These are phyloP conservation scores for Alternaria ventricosa DNA, from an alignment of 2,329 filamentous ascomycete species.

Conservation along the genomic window DNA sequence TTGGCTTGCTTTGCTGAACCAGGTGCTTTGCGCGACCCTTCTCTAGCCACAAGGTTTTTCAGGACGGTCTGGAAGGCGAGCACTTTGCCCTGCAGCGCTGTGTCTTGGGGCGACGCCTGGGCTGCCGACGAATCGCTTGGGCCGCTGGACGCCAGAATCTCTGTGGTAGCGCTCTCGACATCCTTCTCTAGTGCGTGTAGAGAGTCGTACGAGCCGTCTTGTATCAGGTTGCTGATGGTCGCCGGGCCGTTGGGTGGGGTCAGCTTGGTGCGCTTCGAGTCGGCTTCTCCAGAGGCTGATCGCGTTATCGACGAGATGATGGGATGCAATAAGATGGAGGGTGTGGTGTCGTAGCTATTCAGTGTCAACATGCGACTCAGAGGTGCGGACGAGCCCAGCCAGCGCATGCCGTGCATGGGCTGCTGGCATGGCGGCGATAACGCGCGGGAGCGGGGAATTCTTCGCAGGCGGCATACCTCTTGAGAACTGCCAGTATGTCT, in stretches of 20 bases:
- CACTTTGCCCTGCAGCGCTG: conserved; percentile 35
- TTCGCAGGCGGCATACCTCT: conserved; percentile 39
- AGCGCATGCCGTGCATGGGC: neutral
- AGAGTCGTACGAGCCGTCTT: conserved; percentile 48
- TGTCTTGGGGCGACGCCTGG: conserved; percentile 47
- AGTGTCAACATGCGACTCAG: conserved; percentile 17
- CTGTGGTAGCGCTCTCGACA: conserved; percentile 49
- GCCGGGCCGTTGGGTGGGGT: conserved; percentile 39
- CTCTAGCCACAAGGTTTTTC: conserved; percentile 37
- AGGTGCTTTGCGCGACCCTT: conserved; percentile 32
- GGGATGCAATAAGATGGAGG: conserved; percentile 54
- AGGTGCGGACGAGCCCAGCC: neutral
- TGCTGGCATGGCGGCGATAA: neutral
- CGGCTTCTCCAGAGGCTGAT: conserved; percentile 48
- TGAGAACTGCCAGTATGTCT: conserved; percentile 52
- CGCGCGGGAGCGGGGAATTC: neutral
- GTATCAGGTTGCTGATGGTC: conserved; percentile 49
- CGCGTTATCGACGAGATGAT: conserved; percentile 39
- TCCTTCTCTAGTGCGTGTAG: conserved; percentile 53
- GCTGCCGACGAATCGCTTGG: conserved; percentile 20
- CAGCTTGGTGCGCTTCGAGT: conserved; percentile 55
- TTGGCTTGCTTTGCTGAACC: conserved; percentile 9
- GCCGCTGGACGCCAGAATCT: conserved; percentile 47
- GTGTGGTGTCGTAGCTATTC: conserved; percentile 52
- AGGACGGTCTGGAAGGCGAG: conserved; percentile 45